These are phyloP conservation scores for Boletellus ananas DNA, from an alignment of 768 basidiomycete genomes.

Conservation along the genomic window DNA sequence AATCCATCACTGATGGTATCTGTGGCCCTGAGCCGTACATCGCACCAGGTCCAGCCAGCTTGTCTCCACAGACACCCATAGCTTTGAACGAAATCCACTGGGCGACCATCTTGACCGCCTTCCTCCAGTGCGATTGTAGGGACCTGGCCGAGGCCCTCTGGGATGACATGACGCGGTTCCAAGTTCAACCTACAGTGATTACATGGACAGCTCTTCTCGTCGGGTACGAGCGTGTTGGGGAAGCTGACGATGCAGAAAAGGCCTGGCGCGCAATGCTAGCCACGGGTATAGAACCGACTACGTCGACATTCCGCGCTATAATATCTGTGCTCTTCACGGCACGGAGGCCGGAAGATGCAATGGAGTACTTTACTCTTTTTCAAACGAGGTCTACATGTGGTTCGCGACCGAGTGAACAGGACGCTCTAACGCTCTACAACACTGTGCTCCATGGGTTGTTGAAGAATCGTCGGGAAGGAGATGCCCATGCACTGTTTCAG, in stretches of 20 bases:
- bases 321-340: conserved; percentile 57
- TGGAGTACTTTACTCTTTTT: conserved; percentile 50
- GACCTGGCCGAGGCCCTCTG: conserved; percentile 64
- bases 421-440: conserved; percentile 57
- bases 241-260: conserved; percentile 48
- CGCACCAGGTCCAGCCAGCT: conserved; percentile 37
- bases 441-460: conserved; percentile 72
- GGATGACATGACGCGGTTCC: conserved; percentile 56
- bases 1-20: conserved; percentile 48
- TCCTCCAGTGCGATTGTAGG: conserved; percentile 50
- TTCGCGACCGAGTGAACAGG: conserved; percentile 26
- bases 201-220: conserved; percentile 74
- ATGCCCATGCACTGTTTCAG: conserved; percentile 41
- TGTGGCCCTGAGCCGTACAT: conserved; percentile 51
- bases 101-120: conserved; percentile 63
- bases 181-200: conserved; percentile 47
- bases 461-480: conserved; percentile 33
- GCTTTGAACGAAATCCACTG: conserved; percentile 56
- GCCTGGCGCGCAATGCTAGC: conserved; percentile 64
- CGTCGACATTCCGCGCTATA: conserved; percentile 64
- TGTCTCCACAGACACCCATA: conserved; percentile 40
- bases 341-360: conserved; percentile 48
- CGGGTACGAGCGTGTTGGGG: conserved; percentile 51
- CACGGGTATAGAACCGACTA: conserved; percentile 55
- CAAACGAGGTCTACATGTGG: conserved; percentile 24